These are phyloP conservation scores for Fusarium brevicatenulatum DNA, from an alignment of 2,329 filamentous ascomycete genomes.

Conservation along the genomic window DNA sequence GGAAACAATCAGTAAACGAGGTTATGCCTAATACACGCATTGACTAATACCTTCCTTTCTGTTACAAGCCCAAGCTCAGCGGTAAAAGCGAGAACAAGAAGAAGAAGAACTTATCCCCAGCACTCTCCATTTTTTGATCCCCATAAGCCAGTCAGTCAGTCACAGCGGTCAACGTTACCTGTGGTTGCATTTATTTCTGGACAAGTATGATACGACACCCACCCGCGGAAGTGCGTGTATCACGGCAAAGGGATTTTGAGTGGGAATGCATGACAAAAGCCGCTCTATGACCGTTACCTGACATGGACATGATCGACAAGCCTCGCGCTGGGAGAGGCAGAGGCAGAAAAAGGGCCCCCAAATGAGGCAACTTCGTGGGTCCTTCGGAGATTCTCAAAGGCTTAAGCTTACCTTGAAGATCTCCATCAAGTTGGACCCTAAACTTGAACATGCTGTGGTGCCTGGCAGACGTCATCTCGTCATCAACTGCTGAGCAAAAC, in stretches of 20 bases:
- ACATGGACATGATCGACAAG: conserved; percentile 27
- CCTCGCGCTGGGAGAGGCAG: conserved; percentile 1
- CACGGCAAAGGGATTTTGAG: conserved; percentile 18
- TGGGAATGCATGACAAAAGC: conserved; percentile 24
- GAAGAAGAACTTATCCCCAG: neutral
- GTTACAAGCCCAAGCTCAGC: conserved; percentile 29
- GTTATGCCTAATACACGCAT: conserved; percentile 20
- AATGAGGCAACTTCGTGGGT: conserved; percentile 13
- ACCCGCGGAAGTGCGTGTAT: conserved; percentile 25
- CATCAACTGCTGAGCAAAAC: conserved; percentile 22
- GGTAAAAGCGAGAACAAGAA: conserved; percentile 7
- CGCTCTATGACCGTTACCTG: conserved; percentile 24
- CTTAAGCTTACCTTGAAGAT: conserved; percentile 43
- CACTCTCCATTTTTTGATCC: conserved; percentile 6
- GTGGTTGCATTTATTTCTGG: neutral
- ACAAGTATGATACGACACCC: neutral
- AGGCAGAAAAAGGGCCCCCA: neutral
- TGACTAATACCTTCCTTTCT: conserved; percentile 9
- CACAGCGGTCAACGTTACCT: conserved; percentile 6
- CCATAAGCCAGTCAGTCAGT: conserved; percentile 1
- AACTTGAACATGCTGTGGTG: conserved; percentile 25
- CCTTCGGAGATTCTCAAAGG: conserved; percentile 32
- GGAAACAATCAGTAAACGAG: conserved; percentile 8
- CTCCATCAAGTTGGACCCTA: conserved; percentile 34
- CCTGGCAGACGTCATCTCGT: conserved; percentile 33